Percentiles rank a stretch among this genome's conserved stretches.
These are phyloP conservation scores for Venturia oleaginea DNA, from an alignment of 2,329 filamentous ascomycete species.

Conservation along the genomic window DNA sequence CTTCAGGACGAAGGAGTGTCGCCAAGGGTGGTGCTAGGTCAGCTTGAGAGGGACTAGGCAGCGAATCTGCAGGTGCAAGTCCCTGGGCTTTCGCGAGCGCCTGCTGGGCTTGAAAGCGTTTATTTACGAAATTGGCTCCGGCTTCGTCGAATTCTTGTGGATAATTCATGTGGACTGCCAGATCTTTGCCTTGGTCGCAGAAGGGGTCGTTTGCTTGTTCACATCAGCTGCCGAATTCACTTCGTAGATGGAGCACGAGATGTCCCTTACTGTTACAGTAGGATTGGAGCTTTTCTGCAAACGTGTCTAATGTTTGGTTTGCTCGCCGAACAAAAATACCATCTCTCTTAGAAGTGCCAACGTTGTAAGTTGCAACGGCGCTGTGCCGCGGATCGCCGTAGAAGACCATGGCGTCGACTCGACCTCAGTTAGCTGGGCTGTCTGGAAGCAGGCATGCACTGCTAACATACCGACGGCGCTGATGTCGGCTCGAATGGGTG, in stretches of 20 bases:
- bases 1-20: not conserved
- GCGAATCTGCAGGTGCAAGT: not conserved
- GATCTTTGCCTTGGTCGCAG: not conserved
- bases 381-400: slow-evolving; percentile 4
- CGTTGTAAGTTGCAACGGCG: not conserved
- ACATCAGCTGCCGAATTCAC: not conserved
- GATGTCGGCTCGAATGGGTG: not conserved
- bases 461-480: not conserved
- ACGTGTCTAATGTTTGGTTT: not conserved
- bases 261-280: not conserved
- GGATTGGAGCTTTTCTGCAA: not conserved
- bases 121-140: not conserved
- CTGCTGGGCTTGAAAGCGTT: not conserved
- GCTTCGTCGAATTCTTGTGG: not conserved
- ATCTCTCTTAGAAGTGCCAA: not conserved
- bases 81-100: not conserved
- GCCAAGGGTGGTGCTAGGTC: not conserved
- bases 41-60: not conserved
- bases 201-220: not conserved
- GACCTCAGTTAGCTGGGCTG: not conserved
- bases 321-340: not conserved
- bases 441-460: not conserved
- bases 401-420: not conserved
- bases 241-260: not conserved
- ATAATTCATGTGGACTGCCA: not conserved